Evolutionary conservation across 345 rosid genomes (phyloP).

Genomic region (Brassica napus): DNA sequence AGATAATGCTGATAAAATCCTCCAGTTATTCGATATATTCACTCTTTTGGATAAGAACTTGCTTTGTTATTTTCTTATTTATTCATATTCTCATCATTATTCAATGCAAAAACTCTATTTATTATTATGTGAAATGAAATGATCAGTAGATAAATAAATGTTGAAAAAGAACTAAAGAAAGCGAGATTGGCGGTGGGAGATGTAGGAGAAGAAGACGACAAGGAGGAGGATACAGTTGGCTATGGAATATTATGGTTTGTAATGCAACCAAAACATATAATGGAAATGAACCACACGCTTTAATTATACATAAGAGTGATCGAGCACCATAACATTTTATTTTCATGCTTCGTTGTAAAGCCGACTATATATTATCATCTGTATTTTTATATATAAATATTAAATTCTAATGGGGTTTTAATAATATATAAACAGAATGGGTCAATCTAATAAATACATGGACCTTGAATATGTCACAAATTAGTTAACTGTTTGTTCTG

Average conservation of each 20-base stretch:
- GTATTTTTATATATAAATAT: background rate
- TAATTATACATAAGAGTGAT: slow-evolving; percentile 33
- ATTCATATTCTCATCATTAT: background rate
- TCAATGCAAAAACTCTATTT: background rate
- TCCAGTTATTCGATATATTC: background rate
- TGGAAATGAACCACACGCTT: slow-evolving; percentile 38
- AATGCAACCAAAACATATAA: slow-evolving; percentile 41
- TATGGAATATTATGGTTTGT: slow-evolving; percentile 55
- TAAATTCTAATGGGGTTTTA: background rate
- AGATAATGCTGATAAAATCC: background rate
- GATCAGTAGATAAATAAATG: slow-evolving; percentile 23
- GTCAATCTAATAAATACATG: slow-evolving; percentile 38
- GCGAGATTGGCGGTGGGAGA: slow-evolving; percentile 55
- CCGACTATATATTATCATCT: slow-evolving; percentile 35
- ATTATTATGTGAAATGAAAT: background rate
- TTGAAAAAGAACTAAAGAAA: background rate
- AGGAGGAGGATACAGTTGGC: slow-evolving; percentile 56
- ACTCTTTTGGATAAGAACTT: background rate
- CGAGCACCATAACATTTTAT: slow-evolving; percentile 41
- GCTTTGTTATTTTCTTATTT: background rate
- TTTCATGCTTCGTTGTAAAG: slow-evolving; percentile 42
- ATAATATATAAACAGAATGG: slow-evolving; percentile 17
- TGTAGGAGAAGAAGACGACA: slow-evolving; percentile 14
- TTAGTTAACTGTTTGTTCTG: slow-evolving; percentile 27
- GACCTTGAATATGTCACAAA: slow-evolving; percentile 24